Evolutionary conservation across 805 yeast genomes (phyloP).

Genomic region (Lipomyces orientalis): DNA sequence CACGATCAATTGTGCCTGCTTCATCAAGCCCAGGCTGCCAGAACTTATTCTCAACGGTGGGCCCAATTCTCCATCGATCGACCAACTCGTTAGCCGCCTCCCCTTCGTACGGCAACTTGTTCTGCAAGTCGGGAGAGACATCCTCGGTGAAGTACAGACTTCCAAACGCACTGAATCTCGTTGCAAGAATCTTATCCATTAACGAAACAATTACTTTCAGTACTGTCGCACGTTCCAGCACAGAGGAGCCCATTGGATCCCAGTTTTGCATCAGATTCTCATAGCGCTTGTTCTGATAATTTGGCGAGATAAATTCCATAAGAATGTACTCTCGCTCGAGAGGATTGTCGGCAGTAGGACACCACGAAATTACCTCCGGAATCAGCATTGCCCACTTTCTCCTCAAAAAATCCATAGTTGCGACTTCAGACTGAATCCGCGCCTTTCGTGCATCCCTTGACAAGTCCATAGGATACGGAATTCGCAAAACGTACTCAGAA

Average conservation of each 20-base stretch:
- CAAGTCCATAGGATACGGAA: constrained; percentile 82
- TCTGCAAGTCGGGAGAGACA: constrained; percentile 54
- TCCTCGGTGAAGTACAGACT: constrained; percentile 81
- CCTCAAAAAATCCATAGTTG: constrained; percentile 83
- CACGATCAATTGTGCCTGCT: constrained; percentile 58
- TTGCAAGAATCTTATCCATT: constrained; percentile 58
- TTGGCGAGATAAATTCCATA: constrained; percentile 63
- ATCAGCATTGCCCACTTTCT: constrained; percentile 69
- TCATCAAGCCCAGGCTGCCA: constrained; percentile 69
- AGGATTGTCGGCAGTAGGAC: constrained; percentile 68
- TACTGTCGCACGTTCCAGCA: constrained; percentile 55
- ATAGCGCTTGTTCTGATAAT: constrained; percentile 42
- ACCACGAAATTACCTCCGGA: constrained; percentile 73
- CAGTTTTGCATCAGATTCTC: constrained; percentile 89
- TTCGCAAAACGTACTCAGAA: constrained; percentile 68
- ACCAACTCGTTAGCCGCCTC: constrained; percentile 61
- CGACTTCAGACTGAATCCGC: constrained; percentile 85
- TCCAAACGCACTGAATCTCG: constrained; percentile 76
- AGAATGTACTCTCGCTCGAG: constrained; percentile 77
- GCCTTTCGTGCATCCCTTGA: constrained; percentile 56
- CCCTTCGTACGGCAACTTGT: constrained; percentile 60
- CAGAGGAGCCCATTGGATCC: constrained; percentile 70
- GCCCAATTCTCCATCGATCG: constrained; percentile 88
- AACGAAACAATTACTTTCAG: constrained; percentile 76
- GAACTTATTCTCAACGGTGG: constrained; percentile 78